A percentile compares a stretch with the other conserved stretches of the same genome.
Evolutionary conservation across 352 stramenopile species (phyloP).

Genomic region (Phytophthora foliorum): DNA sequence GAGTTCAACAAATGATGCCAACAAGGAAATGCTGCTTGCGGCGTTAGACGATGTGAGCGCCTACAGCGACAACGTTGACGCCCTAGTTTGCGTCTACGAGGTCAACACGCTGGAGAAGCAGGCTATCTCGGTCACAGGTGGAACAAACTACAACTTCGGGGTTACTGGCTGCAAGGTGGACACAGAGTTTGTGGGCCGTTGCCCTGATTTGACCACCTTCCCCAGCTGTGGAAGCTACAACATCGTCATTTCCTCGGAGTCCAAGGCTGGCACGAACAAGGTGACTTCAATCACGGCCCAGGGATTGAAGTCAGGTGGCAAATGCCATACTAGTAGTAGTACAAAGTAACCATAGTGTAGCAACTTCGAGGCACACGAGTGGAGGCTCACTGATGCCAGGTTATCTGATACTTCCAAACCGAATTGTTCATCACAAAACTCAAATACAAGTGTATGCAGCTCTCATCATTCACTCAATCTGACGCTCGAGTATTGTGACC

Average conservation of each 20-base stretch:
- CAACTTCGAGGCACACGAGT: too few species aligned
- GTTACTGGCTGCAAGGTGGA: slow-evolving; percentile 43
- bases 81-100: slow-evolving; percentile 38
- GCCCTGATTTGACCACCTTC: slow-evolving; percentile 31
- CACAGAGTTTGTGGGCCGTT: slow-evolving; percentile 36
- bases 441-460: background rate
- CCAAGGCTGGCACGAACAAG: slow-evolving; percentile 17
- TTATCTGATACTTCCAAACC: background rate
- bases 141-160: slow-evolving; percentile 53
- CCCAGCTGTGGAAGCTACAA: slow-evolving; percentile 24
- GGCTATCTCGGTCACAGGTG: background rate
- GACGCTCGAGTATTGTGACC: background rate
- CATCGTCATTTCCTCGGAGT: slow-evolving; percentile 26
- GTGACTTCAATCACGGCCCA: slow-evolving; percentile 34
- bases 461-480: background rate
- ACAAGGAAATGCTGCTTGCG: slow-evolving; percentile 32
- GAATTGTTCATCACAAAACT: background rate
- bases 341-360: slow-evolving; percentile 1
- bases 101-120: slow-evolving; percentile 41
- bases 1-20: slow-evolving; percentile 10
- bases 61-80: slow-evolving; percentile 33
- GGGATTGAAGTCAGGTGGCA: slow-evolving; percentile 14
- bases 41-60: slow-evolving; percentile 23
- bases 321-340: too few species aligned
- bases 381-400: background rate